Evolutionary conservation across 2,329 filamentous ascomycete species (phyloP).

Genomic region (Dichotomopilus funicola): DNA sequence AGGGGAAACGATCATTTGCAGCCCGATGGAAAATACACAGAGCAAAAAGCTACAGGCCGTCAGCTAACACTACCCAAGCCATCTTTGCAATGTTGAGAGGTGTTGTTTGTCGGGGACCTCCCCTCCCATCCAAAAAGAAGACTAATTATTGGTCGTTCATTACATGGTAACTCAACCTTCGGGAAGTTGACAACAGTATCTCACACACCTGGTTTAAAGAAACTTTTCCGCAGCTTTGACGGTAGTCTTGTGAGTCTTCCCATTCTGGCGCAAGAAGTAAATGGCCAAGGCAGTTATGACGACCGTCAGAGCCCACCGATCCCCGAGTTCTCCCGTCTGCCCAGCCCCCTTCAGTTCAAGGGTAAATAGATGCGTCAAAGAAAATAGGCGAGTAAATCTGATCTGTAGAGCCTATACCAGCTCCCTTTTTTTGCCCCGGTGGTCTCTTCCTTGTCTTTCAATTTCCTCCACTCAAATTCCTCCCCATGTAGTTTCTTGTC

Average conservation of each 20-base stretch:
- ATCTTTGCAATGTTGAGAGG: no score
- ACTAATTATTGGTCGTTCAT: no score
- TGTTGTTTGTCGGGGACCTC: no score
- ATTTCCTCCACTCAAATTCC: constrained; percentile 10
- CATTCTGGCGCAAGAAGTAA: background rate
- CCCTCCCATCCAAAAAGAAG: no score
- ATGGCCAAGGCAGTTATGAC: background rate
- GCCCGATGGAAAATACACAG: no score
- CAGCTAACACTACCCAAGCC: no score
- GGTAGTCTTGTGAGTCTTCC: background rate
- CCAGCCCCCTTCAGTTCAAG: background rate
- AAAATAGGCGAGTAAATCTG: background rate
- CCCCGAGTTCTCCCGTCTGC: background rate
- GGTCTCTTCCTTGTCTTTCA: background rate
- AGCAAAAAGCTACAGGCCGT: no score
- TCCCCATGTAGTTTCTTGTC: constrained; percentile 1
- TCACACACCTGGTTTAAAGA: no score
- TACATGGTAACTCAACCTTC: no score
- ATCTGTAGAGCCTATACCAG: background rate
- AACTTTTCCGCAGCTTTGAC: background rate
- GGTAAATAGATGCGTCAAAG: background rate
- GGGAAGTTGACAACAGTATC: no score
- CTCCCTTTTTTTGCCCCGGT: background rate
- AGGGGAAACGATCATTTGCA: no score
- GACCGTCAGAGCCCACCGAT: background rate